Conservation (phyloP, 2,329 filamentous ascomycete genomes). For the Cladosporium sp. region DNA sequence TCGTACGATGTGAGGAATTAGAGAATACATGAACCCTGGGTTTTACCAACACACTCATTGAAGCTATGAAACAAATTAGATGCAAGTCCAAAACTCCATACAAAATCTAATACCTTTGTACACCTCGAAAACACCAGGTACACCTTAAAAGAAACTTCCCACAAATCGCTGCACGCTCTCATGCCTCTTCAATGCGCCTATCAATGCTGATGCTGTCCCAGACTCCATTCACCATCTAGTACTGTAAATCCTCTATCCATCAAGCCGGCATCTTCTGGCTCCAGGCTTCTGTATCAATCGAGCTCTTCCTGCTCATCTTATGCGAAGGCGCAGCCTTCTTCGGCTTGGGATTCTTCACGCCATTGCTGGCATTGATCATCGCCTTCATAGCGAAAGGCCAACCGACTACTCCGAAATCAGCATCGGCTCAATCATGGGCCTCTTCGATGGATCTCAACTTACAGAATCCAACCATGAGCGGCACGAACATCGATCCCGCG, state of each 20-base stretch:
- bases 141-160: too few relatives aligned
- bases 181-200: too few relatives aligned
- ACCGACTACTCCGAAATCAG: background rate
- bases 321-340: background rate
- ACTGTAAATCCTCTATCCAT: background rate
- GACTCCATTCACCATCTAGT: too few relatives aligned
- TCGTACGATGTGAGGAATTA: slow-evolving; percentile 20
- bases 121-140: too few relatives aligned
- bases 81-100: too few relatives aligned
- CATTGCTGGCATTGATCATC: slow-evolving; percentile 6
- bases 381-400: slow-evolving; percentile 5
- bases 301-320: slow-evolving; percentile 9
- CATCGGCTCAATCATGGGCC: background rate
- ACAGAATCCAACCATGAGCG: slow-evolving; percentile 6
- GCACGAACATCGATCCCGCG: slow-evolving; percentile 6
- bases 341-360: background rate
- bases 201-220: too few relatives aligned
- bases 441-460: background rate
- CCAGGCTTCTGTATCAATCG: slow-evolving; percentile 9
- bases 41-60: too few relatives aligned
- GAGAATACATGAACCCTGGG: background rate
- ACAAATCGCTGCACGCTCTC: too few relatives aligned
- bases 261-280: slow-evolving; percentile 4
- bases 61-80: too few relatives aligned
- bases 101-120: too few relatives aligned